A percentile compares a stretch with the other conserved stretches of the same genome.
Evolutionary conservation across 2,329 filamentous ascomycete genomes (phyloP).

Genomic region (Neonectria coccinea): DNA sequence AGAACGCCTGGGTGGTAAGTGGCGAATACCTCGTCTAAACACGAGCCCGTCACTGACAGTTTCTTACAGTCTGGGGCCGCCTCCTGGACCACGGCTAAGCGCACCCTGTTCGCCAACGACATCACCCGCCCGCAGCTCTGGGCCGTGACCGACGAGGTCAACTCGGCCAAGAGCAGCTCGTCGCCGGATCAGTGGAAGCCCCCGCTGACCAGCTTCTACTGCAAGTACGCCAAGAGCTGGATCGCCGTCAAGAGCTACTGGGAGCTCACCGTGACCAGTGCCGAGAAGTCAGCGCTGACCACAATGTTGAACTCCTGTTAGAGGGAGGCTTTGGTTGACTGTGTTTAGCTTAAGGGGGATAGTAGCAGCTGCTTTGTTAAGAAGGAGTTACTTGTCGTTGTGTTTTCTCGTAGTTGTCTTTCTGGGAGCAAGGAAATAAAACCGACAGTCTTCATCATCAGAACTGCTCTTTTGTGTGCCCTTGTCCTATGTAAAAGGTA

Average conservation of each 20-base stretch:
- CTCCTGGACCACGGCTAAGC: constrained; percentile 75
- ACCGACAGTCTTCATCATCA: not conserved
- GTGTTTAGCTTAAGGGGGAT: not conserved
- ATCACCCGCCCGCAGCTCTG: constrained; percentile 79
- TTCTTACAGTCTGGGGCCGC: constrained; percentile 72
- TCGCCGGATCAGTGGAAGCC: constrained; percentile 84
- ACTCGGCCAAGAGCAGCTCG: constrained; percentile 78
- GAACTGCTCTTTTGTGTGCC: too few relatives aligned
- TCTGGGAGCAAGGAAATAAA: not conserved
- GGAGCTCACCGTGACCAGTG: constrained; percentile 73
- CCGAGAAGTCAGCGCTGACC: constrained; percentile 76
- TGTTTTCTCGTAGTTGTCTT: not conserved
- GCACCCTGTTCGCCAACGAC: constrained; percentile 82
- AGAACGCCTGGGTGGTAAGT: constrained; percentile 80
- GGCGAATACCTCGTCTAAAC: not conserved
- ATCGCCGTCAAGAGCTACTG: constrained; percentile 83
- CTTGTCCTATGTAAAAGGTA: not conserved
- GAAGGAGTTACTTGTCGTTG: too few relatives aligned
- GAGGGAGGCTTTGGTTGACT: not conserved
- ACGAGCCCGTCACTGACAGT: constrained; percentile 17
- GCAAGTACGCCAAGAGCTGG: constrained; percentile 83
- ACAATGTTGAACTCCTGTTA: constrained; percentile 53
- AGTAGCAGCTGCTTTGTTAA: not conserved
- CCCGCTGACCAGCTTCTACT: constrained; percentile 75
- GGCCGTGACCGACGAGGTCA: constrained; percentile 82